Conservation (phyloP, 2,329 filamentous ascomycete genomes). For the Ceratocystiopsis brevicomis region DNA sequence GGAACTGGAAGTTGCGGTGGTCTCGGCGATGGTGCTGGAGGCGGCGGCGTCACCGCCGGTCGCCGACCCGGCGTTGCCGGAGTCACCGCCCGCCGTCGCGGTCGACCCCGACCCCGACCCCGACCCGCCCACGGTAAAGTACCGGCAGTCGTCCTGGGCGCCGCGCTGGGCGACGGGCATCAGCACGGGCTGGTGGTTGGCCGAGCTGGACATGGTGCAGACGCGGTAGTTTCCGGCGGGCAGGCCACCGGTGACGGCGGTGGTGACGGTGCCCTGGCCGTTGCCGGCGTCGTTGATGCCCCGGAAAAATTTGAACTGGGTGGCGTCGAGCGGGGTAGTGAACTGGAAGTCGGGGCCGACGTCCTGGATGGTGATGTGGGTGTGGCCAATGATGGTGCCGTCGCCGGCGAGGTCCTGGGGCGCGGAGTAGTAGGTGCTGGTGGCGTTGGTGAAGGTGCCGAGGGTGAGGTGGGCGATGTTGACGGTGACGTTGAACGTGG, state of each 20-base stretch:
- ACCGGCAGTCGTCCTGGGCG: constrained; percentile 45
- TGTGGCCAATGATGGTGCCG: constrained; percentile 40
- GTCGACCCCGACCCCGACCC: no score
- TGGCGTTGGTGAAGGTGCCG: constrained; percentile 42
- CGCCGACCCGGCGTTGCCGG: constrained; percentile 10
- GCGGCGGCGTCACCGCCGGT: constrained; percentile 5
- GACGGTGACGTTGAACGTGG: constrained; percentile 34
- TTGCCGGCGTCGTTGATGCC: constrained; percentile 45
- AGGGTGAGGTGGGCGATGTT: constrained; percentile 33
- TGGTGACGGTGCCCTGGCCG: constrained; percentile 31
- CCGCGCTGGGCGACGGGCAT: constrained; percentile 51
- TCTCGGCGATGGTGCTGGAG: constrained; percentile 7
- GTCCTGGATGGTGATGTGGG: constrained; percentile 40
- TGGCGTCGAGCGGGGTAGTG: constrained; percentile 30
- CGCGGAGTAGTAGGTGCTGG: constrained; percentile 40
- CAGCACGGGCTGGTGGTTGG: constrained; percentile 47
- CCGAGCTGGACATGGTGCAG: constrained; percentile 42
- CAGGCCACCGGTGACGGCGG: constrained; percentile 37
- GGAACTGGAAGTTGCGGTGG: constrained; percentile 5
- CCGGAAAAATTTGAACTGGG: constrained; percentile 44
- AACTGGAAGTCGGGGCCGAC: constrained; percentile 32
- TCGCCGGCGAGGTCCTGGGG: constrained; percentile 32
- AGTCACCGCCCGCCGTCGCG: constrained; percentile 1
- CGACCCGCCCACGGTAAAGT: constrained; percentile 28
- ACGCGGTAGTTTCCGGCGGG: constrained; percentile 44